Conservation (phyloP, 768 basidiomycete species). For the Trametes villosa region DNA sequence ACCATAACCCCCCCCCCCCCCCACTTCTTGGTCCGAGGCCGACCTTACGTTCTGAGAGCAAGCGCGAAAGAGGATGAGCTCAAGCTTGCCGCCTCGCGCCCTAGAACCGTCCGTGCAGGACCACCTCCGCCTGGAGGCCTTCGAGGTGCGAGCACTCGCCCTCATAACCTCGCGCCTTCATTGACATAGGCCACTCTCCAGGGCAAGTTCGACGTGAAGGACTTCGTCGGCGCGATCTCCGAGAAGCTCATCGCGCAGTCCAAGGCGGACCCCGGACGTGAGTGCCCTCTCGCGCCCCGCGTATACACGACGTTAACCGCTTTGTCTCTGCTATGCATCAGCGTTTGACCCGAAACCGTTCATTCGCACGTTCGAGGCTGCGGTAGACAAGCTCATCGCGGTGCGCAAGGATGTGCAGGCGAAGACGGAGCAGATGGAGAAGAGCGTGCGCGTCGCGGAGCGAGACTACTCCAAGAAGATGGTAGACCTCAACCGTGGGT, state of each 20-base stretch:
- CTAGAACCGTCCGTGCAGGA: conserved; percentile 55
- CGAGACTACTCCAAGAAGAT: conserved; percentile 94
- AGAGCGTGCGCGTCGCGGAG: conserved; percentile 85
- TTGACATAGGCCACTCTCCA: conserved; percentile 30
- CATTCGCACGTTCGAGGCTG: conserved; percentile 88
- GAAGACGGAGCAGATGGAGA: conserved; percentile 91
- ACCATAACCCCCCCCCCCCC: no score
- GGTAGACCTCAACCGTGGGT: conserved; percentile 89
- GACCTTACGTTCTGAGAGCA: no score
- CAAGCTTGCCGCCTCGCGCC: conserved; percentile 7
- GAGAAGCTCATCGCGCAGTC: conserved; percentile 89
- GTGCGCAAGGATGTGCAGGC: conserved; percentile 89
- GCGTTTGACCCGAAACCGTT: conserved; percentile 97
- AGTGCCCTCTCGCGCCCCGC: conserved; percentile 40
- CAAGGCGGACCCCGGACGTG: conserved; percentile 81
- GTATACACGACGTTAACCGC: neutral
- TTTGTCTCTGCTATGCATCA: no score
- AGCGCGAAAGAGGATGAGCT: neutral
- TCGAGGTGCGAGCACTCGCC: conserved; percentile 39
- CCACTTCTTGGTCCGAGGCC: no score
- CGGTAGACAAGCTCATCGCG: conserved; percentile 85
- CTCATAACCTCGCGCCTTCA: neutral
- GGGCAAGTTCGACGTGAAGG: conserved; percentile 92
- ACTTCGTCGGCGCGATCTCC: conserved; percentile 83
- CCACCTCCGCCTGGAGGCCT: conserved; percentile 43